Base-by-base conservation (phyloP, 768 basidiomycete genomes). In the Boletus patriciae region DNA sequence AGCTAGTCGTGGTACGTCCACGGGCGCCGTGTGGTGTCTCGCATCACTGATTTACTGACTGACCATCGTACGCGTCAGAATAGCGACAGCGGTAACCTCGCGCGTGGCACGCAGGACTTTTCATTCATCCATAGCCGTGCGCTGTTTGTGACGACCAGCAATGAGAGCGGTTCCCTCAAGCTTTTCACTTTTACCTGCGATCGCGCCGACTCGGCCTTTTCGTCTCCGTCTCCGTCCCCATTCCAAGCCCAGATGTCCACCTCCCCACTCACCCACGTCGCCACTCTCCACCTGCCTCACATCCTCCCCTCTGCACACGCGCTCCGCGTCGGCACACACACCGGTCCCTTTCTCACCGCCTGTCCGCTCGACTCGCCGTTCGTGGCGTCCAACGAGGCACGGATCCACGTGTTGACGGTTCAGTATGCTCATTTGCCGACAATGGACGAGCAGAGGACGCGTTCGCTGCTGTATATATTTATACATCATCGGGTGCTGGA, bases 121-220 rank as follows among this genome's bases (percentile, higher is more conserved):
- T 72, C 77, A 1, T 79, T 84, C 48, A 66, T 85, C 44, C 74
- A 76, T 4, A 66, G 68, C 11, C 72, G 77, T 3, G 73, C 79
- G 11, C 77, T 75, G 64, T 72, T 79, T 54, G 50, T 83, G 16
- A 79, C 82, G 12, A 68, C 69, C 13, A 54, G 59, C 4, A 40
- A 51, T 6, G 65, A 64, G 6, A 41, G 46, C 6, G 83, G 83
- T 5, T 55, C 73, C 1, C 71, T 84, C 52, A 65, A 77, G 19
- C 54, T 85, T 11, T 84, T 75, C 55, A 66, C 73, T 0, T 80
- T 83, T 51, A 45, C 59, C 16, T 62, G 65, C 9, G 62, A 60
- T 29, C 19, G 46, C 10, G 19, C 16, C 4, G 36, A 33, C 29
- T 3, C 38, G 1, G 23, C 19, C 9, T 6, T 9, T 5, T 34